Evolutionary conservation across 1,284 basidiomycete genomes (phyloP), one percentile per base, ranked within the genome.

Genomic region (Microbotryum saponariae): DNA sequence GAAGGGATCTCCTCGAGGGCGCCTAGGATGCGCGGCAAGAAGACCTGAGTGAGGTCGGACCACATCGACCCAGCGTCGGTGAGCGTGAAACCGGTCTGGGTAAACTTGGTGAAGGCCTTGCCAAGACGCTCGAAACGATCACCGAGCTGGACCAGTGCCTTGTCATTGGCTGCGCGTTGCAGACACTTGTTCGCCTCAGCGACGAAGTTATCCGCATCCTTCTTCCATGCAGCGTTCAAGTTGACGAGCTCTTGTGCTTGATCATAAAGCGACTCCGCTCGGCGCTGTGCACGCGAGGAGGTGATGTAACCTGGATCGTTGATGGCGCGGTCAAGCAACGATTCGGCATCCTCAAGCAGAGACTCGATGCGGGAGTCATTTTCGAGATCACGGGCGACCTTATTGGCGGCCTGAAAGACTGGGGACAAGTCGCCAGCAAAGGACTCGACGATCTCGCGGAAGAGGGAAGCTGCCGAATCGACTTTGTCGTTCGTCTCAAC

Each of bases 1-100:
- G 78, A 70, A 4, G 78, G 78, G 48, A 79, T 76, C 68, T 76
- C 73, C 71, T 78, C 73, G 69, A 79, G 72, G 51, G 77, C 72
- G 51, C 73, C 72, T 63, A 78, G 73, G 18, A 78, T 54, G 12
- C 78, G 68, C 27, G 78, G 78, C 3, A 79, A 63, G 55, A 76
- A 71, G 45, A 79, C 78, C 59, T 78, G 76, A 56, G 75, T 70
- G 51, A 77, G 63, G 62, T 79, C 78, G 54, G 60, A 56, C 62
- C 62, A 64, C 14, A 68, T 48, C 20, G 60, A 64, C 18, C 65
- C 61, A 9, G 53, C 59, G 10, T 59, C 64, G 18, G 62, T 45
- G 23, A 68, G 55, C 51, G 59, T 63, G 54, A 56, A 46, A 37
- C 59, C 62, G 0, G 67, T 66, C 48, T 61, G 55, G 48, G 27